A percentile compares a stretch with the other conserved stretches of the same genome.
Evolutionary conservation across 257 asterid species (phyloP).

Genomic region (Solanum bulbocastanum): DNA sequence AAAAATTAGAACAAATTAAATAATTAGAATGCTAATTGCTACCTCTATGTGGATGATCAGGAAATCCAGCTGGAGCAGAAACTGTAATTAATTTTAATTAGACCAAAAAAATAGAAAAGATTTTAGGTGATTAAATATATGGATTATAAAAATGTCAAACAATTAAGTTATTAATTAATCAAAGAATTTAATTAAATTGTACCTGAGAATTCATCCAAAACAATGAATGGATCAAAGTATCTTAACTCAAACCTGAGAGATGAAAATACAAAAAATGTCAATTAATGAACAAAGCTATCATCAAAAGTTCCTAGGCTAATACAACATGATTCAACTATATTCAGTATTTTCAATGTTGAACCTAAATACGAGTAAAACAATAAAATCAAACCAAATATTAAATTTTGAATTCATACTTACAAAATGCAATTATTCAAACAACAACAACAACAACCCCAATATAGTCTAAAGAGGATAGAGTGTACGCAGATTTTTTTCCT

Average conservation of each 20-base stretch:
- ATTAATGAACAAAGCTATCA: background rate
- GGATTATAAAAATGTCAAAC: background rate
- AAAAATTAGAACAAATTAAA: background rate
- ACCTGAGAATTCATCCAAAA: conserved; percentile 87
- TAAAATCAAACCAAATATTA: no score
- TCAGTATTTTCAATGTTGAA: no score
- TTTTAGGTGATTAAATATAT: background rate
- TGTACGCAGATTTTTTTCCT: rapidly evolving
- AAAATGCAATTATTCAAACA: no score
- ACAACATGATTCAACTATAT: no score
- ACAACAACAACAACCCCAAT: no score
- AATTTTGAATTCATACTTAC: no score
- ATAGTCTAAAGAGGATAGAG: background rate
- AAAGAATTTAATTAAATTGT: background rate
- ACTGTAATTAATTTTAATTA: conserved; percentile 28
- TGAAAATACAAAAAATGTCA: background rate
- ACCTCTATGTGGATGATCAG: conserved; percentile 99
- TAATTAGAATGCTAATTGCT: background rate
- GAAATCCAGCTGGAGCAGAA: conserved; percentile 95
- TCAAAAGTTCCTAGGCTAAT: background rate
- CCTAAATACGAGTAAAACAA: no score
- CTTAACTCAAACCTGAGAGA: conserved; percentile 58
- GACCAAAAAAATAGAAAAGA: no score
- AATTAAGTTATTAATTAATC: background rate
- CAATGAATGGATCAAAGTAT: conserved; percentile 79